These are phyloP conservation scores for Pseudogymnoascus sp. DNA, from an alignment of 2,329 filamentous ascomycete species.

Conservation along the genomic window DNA sequence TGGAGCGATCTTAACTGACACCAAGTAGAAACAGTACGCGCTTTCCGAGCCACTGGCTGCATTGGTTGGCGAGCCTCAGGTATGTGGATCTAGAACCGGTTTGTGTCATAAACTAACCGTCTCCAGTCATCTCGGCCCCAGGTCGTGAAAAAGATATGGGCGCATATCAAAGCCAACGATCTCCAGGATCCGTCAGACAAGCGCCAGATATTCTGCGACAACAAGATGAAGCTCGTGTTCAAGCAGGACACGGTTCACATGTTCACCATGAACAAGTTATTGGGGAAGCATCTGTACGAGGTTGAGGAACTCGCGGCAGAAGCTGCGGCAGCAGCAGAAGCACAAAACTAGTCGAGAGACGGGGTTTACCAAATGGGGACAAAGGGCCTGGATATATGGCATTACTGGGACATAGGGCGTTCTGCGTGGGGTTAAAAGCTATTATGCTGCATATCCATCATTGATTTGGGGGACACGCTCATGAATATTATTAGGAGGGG, in stretches of 20 bases:
- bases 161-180: constrained; percentile 80
- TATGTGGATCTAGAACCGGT: constrained; percentile 33
- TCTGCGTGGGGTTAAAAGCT: not conserved
- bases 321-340: constrained; percentile 16
- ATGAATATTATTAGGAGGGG: not conserved
- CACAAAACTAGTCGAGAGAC: not conserved
- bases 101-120: not conserved
- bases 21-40: constrained; percentile 58
- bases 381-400: constrained; percentile 5
- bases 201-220: constrained; percentile 88
- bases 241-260: constrained; percentile 88
- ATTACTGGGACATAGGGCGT: not conserved
- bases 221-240: constrained; percentile 85
- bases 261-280: constrained; percentile 98
- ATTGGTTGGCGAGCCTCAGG: constrained; percentile 62
- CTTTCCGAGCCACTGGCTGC: constrained; percentile 64
- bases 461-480: not conserved
- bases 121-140: constrained; percentile 80
- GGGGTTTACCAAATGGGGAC: not conserved
- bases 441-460: not conserved
- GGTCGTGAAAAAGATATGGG: constrained; percentile 94
- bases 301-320: constrained; percentile 54
- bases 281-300: constrained; percentile 82
- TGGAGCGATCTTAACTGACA: not conserved
- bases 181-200: constrained; percentile 89